These are phyloP conservation scores for Tritrichomonas foetus DNA, from an alignment of 208 protist species.

Conservation along the genomic window DNA sequence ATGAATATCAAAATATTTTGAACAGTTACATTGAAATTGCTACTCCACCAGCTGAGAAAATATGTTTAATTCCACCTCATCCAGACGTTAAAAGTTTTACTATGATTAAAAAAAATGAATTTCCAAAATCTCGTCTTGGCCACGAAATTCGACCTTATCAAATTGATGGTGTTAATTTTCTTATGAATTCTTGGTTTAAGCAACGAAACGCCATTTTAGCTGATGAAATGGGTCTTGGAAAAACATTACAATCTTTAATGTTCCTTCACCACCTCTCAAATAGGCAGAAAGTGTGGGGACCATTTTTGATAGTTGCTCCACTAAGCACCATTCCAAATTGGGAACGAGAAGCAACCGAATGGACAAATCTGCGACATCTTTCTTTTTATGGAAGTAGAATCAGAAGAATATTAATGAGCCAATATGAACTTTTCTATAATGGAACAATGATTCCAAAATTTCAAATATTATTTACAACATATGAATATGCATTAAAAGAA, in stretches of 20 bases:
- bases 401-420: background rate
- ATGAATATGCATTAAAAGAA: slow-evolving; percentile 50
- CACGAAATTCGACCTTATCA: slow-evolving; percentile 50
- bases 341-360: slow-evolving; percentile 48
- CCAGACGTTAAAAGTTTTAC: no score
- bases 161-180: slow-evolving; percentile 56
- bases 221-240: slow-evolving; percentile 60
- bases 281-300: slow-evolving; percentile 40
- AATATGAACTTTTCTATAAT: slow-evolving; percentile 18
- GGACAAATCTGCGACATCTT: slow-evolving; percentile 21
- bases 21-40: background rate
- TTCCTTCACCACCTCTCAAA: background rate
- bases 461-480: slow-evolving; percentile 40
- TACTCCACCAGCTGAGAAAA: no score
- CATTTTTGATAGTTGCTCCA: slow-evolving; percentile 56
- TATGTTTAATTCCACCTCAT: background rate
- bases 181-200: slow-evolving; percentile 50
- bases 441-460: background rate
- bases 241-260: slow-evolving; percentile 47
- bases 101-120: no score
- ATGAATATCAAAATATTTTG: background rate
- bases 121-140: slow-evolving; percentile 43
- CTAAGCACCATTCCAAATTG: slow-evolving; percentile 58
- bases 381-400: slow-evolving; percentile 42
- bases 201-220: slow-evolving; percentile 52